Evolutionary conservation across 2,329 filamentous ascomycete genomes (phyloP), one percentile per base, ranked within the genome.

Genomic region (Colletotrichum navitas): DNA sequence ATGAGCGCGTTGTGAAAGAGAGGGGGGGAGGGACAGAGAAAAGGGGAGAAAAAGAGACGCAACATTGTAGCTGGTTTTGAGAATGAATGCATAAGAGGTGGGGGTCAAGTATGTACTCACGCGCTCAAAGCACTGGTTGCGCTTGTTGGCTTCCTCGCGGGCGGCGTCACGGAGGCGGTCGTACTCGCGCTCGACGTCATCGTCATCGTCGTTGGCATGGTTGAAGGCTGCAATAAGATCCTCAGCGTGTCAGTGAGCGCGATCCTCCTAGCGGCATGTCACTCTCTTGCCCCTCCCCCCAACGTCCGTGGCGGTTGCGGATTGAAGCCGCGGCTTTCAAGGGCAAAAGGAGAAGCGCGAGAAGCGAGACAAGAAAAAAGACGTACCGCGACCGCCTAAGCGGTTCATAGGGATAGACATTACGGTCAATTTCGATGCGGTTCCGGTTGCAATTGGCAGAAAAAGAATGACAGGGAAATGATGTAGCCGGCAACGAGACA

Each of bases 111-210:
- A 43, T 39, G 54, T 56, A 80, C 85, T 66, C 84, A 93, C 92
- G 78, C 87, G 86, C 74, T 94, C 89, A 78, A 94, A 95, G 84
- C 93, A 97, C 63, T 88, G 87, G 74, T 89, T 89, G 76, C 94
- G 92, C 84, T 96, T 94, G 63, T 87, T 85, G 70, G 92, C 94
- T 85, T 97, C 95, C 77, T 90, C 87, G 74, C 93, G 91, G 24
- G 95, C 96, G 24, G 95, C 87, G 76, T 92, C 91, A 78, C 96
- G 94, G 55, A 98, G 88, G 65, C 94, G 93, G 80, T 98, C 95
- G 82, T 98, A 98, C 84, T 98, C 95, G 76, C 87, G 90, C 85
- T 98, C 95, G 66, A 90, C 86, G 71, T 91, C 87, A 76, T 85
- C 84, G 72, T 91, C 87, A 75, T 84, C 84, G 78, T 89, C 89